Percentiles rank a stretch among this genome's conserved stretches.
These are phyloP conservation scores for Hypomyces perniciosus DNA, from an alignment of 2,329 filamentous ascomycete genomes.

Conservation along the genomic window DNA sequence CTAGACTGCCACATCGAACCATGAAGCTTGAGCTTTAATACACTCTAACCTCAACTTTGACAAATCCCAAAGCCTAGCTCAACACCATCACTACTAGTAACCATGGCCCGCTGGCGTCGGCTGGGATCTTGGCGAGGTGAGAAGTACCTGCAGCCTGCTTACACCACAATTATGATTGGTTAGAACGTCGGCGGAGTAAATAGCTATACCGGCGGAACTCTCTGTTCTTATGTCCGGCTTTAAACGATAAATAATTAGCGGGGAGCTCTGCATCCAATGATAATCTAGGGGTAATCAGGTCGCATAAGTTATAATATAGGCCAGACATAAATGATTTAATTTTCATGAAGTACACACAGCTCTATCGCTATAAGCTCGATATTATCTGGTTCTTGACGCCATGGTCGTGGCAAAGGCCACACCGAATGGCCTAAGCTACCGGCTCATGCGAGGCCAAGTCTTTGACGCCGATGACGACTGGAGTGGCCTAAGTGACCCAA, in stretches of 20 bases:
- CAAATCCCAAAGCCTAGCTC: too few species aligned
- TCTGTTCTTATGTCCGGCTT: neutral
- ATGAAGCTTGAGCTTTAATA: too few species aligned
- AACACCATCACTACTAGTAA: too few species aligned
- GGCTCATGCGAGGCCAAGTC: neutral
- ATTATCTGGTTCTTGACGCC: neutral
- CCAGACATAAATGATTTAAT: too few species aligned
- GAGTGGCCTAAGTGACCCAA: neutral
- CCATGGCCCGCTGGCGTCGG: too few species aligned
- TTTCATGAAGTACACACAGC: too few species aligned
- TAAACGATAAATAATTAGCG: neutral
- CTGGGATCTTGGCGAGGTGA: too few species aligned
- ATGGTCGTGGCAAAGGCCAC: neutral
- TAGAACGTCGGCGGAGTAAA: neutral
- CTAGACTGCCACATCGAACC: too few species aligned
- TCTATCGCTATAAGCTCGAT: neutral
- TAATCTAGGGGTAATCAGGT: neutral
- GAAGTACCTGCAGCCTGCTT: neutral
- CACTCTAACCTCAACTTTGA: too few species aligned
- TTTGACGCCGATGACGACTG: neutral
- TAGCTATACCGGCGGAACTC: neutral
- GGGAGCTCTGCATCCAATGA: slow-evolving; percentile 1
- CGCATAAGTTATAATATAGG: too few species aligned
- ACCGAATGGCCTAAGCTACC: neutral
- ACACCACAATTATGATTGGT: neutral